phyloP scores from a whole-genome alignment of 768 basidiomycete species.

The Filobasidium floriforme region DNA sequence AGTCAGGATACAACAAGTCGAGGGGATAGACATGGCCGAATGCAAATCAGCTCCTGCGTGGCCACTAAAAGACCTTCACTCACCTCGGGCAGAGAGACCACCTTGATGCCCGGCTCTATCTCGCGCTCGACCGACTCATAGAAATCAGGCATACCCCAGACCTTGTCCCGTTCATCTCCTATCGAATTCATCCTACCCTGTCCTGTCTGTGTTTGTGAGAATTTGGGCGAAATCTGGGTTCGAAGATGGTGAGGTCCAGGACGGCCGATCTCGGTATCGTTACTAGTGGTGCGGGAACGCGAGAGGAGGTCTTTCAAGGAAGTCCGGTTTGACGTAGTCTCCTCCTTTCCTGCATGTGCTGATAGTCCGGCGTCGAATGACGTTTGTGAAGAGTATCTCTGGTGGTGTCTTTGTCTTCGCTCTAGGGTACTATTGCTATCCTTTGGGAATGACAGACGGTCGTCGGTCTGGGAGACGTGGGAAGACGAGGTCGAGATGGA shows the following conservation, averaged over 20 bases:
- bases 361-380: too few relatives aligned
- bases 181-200: background rate
- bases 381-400: too few relatives aligned
- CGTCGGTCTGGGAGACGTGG: background rate
- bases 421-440: too few relatives aligned
- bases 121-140: conserved; percentile 16
- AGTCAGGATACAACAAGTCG: too few relatives aligned
- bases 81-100: conserved; percentile 14
- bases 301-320: background rate
- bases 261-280: too few relatives aligned
- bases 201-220: background rate
- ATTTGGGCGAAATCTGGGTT: too few relatives aligned
- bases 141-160: conserved; percentile 23
- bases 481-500: background rate
- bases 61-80: background rate
- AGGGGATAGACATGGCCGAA: too few relatives aligned
- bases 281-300: too few relatives aligned
- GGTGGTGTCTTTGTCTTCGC: too few relatives aligned
- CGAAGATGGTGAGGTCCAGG: too few relatives aligned
- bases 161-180: background rate
- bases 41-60: too few relatives aligned
- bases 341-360: background rate
- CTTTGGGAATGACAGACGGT: background rate
- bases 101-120: conserved; percentile 16
- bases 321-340: background rate